phyloP scores from a whole-genome alignment of 768 basidiomycete species.

The Agrocybe chaxingu region DNA sequence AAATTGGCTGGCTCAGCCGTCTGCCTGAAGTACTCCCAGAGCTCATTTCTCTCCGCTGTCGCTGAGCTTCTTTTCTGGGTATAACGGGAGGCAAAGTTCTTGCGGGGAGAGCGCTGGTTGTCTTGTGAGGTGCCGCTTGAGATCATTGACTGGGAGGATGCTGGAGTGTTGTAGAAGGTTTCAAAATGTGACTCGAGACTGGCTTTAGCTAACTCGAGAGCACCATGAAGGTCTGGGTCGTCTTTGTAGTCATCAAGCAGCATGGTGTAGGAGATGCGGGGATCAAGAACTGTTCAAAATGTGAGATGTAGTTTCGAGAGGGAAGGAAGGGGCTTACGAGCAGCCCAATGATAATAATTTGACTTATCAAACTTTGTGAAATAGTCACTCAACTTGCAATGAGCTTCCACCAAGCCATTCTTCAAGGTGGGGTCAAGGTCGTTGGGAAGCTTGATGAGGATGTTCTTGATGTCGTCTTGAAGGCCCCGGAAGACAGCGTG shows the following conservation, averaged over 20 bases:
- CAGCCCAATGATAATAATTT: too few species aligned
- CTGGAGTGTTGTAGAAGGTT: slow-evolving; percentile 10
- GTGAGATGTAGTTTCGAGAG: too few species aligned
- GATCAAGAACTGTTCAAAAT: slow-evolving; percentile 27
- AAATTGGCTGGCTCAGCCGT: slow-evolving; percentile 16
- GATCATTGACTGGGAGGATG: neutral
- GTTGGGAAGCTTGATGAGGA: slow-evolving; percentile 17
- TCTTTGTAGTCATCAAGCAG: slow-evolving; percentile 17
- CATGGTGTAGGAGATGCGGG: slow-evolving; percentile 21
- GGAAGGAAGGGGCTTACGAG: too few species aligned
- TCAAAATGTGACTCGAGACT: slow-evolving; percentile 25
- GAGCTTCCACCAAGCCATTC: too few species aligned
- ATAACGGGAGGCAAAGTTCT: slow-evolving; percentile 14
- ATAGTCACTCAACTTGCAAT: too few species aligned
- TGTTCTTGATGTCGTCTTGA: slow-evolving; percentile 20
- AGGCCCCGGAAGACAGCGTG: slow-evolving; percentile 29
- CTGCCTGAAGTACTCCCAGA: slow-evolving; percentile 15
- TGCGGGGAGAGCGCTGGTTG: neutral
- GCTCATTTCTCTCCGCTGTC: slow-evolving; percentile 6
- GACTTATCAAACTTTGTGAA: too few species aligned
- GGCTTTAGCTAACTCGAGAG: slow-evolving; percentile 2
- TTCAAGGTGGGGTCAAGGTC: slow-evolving; percentile 5
- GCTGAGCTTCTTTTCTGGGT: neutral
- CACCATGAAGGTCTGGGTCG: slow-evolving; percentile 11
- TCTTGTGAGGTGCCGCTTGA: neutral